These are phyloP conservation scores for Trapa incisa DNA, from an alignment of 345 rosid species.

Conservation along the genomic window DNA sequence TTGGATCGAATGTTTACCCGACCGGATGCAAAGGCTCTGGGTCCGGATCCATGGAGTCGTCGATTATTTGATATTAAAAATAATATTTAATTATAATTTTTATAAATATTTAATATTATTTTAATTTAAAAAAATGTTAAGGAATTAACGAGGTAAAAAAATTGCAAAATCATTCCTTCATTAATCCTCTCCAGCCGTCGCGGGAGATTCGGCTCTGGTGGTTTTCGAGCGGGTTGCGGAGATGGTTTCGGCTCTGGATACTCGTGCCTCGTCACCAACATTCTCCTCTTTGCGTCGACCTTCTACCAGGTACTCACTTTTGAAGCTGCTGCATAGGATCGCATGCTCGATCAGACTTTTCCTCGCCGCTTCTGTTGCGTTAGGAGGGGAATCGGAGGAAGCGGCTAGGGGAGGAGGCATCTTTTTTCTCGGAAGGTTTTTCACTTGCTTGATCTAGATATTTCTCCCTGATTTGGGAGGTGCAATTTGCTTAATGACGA, in stretches of 20 bases:
- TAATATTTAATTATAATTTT: too few relatives aligned
- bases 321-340: not conserved
- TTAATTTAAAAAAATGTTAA: too few relatives aligned
- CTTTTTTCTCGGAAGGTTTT: not conserved
- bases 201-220: not conserved
- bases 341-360: not conserved
- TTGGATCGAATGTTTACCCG: too few relatives aligned
- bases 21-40: too few relatives aligned
- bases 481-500: too few relatives aligned
- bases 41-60: too few relatives aligned
- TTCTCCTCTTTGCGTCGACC: constrained; percentile 56
- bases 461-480: not conserved
- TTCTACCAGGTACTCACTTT: constrained; percentile 44
- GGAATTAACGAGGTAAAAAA: too few relatives aligned
- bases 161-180: not conserved
- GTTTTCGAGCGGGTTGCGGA: not conserved
- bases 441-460: not conserved
- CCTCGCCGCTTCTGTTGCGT: not conserved
- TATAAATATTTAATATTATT: too few relatives aligned
- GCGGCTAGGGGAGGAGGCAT: not conserved
- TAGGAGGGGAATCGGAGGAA: not conserved
- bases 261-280: constrained; percentile 39
- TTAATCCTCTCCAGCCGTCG: not conserved
- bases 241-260: constrained; percentile 48
- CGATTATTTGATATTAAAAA: too few relatives aligned